Evolutionary conservation across 805 yeast genomes (phyloP).

Genomic region (Wickerhamiella vanderwaltii): DNA sequence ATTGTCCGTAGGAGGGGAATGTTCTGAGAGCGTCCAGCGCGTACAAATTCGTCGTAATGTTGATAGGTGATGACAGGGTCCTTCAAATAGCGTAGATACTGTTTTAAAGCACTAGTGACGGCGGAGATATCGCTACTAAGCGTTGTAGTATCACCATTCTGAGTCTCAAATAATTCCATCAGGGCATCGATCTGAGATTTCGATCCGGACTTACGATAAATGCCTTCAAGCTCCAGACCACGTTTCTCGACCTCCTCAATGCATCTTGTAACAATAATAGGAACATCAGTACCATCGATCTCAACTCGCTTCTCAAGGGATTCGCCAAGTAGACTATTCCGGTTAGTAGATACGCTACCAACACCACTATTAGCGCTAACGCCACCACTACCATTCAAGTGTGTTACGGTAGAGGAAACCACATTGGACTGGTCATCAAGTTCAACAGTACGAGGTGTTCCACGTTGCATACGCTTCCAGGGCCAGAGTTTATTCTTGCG

Average conservation of each 20-base stretch:
- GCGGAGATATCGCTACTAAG: constrained; percentile 66
- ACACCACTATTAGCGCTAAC: background rate
- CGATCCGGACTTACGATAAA: constrained; percentile 83
- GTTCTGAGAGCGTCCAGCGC: constrained; percentile 34
- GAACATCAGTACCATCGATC: constrained; percentile 51
- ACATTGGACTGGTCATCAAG: background rate
- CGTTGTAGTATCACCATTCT: constrained; percentile 27
- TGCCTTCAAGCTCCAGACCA: constrained; percentile 72
- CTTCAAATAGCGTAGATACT: constrained; percentile 74
- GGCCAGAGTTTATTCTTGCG: constrained; percentile 11
- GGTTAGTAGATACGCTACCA: background rate
- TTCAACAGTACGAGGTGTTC: constrained; percentile 8
- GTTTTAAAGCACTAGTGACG: constrained; percentile 71
- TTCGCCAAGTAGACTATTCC: constrained; percentile 23
- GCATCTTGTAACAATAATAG: constrained; percentile 61
- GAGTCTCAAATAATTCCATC: constrained; percentile 30
- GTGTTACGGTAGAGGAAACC: constrained; percentile 1
- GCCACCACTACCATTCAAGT: constrained; percentile 5
- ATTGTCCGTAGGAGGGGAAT: constrained; percentile 37
- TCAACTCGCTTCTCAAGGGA: constrained; percentile 52
- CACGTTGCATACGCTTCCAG: constrained; percentile 11
- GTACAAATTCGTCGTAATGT: constrained; percentile 54
- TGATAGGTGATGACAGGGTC: constrained; percentile 70
- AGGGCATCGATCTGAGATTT: constrained; percentile 47
- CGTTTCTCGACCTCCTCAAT: constrained; percentile 62